Evolutionary conservation across 441 rosid genomes (phyloP).

Genomic region (Populus tomentosa): DNA sequence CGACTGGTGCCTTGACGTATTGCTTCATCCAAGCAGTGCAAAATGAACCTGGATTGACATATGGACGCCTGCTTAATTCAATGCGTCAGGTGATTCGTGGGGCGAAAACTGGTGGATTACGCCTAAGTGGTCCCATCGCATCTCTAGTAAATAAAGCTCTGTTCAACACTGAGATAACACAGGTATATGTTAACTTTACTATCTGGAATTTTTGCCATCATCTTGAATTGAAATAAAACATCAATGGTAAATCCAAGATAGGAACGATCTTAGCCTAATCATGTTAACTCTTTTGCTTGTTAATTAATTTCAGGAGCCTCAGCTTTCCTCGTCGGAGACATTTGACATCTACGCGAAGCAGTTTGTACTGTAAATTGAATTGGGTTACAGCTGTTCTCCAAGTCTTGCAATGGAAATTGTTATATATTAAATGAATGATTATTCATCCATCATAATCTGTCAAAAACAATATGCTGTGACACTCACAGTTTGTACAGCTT

Average conservation of each 20-base stretch:
- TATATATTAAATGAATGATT: not conserved
- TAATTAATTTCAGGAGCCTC: constrained; percentile 52
- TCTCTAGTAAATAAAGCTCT: constrained; percentile 23
- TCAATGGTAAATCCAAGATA: not conserved
- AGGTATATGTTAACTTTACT: constrained; percentile 14
- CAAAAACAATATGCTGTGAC: not conserved
- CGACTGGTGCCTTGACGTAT: constrained; percentile 69
- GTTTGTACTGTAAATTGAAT: constrained; percentile 31
- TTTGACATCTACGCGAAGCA: constrained; percentile 50
- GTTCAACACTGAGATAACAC: constrained; percentile 16
- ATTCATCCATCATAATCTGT: not conserved
- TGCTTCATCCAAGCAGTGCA: constrained; percentile 71
- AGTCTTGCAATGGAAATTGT: not conserved
- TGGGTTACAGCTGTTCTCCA: not conserved
- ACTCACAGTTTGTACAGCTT: not conserved
- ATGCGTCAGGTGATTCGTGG: constrained; percentile 51
- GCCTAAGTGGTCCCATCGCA: constrained; percentile 36
- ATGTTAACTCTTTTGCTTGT: not conserved
- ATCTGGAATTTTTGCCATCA: not conserved
- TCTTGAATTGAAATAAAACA: not conserved
- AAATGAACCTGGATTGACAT: constrained; percentile 53
- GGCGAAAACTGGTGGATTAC: constrained; percentile 35
- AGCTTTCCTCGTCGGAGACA: constrained; percentile 47
- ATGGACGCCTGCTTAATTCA: constrained; percentile 51
- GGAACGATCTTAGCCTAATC: too few species aligned